Conservation (phyloP, 2,329 filamentous ascomycete genomes). For the Grosmannia huntii region DNA sequence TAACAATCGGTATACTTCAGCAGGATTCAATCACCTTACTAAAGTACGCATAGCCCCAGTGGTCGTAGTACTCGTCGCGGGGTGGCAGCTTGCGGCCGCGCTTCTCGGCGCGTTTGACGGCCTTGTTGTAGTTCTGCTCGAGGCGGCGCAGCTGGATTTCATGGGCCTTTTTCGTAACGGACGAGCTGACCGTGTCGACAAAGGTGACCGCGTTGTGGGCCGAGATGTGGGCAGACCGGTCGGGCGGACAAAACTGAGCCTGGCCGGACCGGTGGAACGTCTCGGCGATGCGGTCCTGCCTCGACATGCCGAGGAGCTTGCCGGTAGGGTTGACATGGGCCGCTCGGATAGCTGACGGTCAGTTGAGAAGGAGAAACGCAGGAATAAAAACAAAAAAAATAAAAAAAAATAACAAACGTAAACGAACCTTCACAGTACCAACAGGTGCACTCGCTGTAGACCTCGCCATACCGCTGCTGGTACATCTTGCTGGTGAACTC, state of each 20-base stretch:
- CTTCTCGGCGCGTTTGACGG: conserved; percentile 33
- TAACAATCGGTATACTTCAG: not conserved
- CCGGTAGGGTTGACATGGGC: conserved; percentile 35
- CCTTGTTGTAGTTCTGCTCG: conserved; percentile 45
- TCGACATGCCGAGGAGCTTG: conserved; percentile 31
- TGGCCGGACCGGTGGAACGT: conserved; percentile 34
- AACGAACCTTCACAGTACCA: conserved; percentile 63
- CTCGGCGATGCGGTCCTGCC: conserved; percentile 31
- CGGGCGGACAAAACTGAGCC: conserved; percentile 36
- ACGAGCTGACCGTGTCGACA: conserved; percentile 6
- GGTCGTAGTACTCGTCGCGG: conserved; percentile 34
- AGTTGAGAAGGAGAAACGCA: not conserved
- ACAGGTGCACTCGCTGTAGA: conserved; percentile 68
- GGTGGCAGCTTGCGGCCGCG: conserved; percentile 35
- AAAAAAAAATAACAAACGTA: too few relatives aligned
- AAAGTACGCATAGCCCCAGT: conserved; percentile 41
- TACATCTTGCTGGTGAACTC: conserved; percentile 62
- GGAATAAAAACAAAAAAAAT: too few relatives aligned
- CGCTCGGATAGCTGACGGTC: conserved; percentile 35
- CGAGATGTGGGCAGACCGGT: conserved; percentile 56
- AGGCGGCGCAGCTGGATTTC: conserved; percentile 21
- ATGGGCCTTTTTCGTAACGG: conserved; percentile 20
- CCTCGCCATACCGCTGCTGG: conserved; percentile 47
- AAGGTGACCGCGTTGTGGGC: conserved; percentile 52
- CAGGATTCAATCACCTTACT: conserved; percentile 9